Conservation (phyloP, 139 green algal species). For the Chlorella sp. region DNA sequence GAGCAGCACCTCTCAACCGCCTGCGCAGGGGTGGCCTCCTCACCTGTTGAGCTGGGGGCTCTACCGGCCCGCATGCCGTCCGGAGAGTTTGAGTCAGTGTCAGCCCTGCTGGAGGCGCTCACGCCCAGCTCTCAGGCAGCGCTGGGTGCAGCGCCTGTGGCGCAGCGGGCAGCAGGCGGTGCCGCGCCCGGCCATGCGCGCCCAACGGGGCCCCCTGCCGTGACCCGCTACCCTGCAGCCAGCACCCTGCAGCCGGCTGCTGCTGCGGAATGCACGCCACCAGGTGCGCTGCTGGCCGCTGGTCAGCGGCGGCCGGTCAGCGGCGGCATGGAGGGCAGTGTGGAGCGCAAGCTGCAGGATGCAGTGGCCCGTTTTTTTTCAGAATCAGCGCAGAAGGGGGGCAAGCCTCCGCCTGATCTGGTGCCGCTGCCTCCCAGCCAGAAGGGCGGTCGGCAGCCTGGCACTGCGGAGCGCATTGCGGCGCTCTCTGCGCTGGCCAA, state of each 20-base stretch:
- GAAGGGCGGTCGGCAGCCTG: not conserved
- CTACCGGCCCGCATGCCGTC: not conserved
- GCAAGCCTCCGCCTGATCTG: no score
- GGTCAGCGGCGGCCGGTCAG: not conserved
- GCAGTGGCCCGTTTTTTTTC: constrained; percentile 9
- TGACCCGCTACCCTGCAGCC: not conserved
- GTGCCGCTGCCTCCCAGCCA: not conserved
- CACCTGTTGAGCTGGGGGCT: not conserved
- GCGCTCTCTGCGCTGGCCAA: not conserved
- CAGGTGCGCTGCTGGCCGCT: no score
- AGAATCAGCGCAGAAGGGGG: not conserved
- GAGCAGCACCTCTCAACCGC: not conserved
- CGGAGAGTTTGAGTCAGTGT: not conserved
- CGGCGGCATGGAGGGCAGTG: not conserved
- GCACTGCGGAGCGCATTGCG: not conserved
- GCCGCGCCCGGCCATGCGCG: not conserved
- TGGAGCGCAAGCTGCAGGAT: constrained; percentile 4
- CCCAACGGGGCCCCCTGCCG: no score
- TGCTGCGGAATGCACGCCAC: not conserved
- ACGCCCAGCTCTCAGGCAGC: not conserved
- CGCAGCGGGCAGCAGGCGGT: not conserved
- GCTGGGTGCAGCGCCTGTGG: not conserved
- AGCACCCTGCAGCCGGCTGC: not conserved
- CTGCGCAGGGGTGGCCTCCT: not conserved
- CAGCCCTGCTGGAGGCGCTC: not conserved